phyloP scores from a whole-genome alignment of 2,329 filamentous ascomycete genomes.

The Apiospora pterosperma region DNA sequence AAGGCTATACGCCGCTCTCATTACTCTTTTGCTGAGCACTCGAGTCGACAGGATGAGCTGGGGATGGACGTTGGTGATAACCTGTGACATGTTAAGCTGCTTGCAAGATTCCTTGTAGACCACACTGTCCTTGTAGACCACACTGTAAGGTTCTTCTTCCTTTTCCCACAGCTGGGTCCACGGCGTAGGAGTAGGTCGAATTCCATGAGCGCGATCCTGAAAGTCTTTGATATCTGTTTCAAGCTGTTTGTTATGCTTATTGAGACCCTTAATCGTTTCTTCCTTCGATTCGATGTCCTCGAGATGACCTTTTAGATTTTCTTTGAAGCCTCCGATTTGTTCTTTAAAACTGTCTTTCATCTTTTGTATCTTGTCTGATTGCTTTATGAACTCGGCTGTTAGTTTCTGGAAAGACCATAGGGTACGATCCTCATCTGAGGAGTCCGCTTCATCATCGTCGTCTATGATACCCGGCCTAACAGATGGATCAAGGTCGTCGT shows the following conservation, averaged over 20 bases:
- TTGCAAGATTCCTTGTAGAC: not conserved
- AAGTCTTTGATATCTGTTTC: not conserved
- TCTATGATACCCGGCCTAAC: not conserved
- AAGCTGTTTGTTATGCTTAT: accelerated
- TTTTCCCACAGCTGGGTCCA: not conserved
- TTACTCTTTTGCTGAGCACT: not conserved
- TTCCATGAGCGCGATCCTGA: not conserved
- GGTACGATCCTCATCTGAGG: not conserved
- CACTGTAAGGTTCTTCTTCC: not conserved
- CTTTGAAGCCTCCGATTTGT: not conserved
- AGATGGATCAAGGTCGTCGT: not conserved
- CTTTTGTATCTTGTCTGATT: not conserved
- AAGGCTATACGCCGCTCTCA: not conserved
- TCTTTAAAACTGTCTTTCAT: not conserved
- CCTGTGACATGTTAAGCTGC: slow-evolving; percentile 2
- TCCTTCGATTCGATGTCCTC: not conserved
- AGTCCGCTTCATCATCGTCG: not conserved
- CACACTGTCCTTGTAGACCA: not conserved
- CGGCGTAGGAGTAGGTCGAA: not conserved
- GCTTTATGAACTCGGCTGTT: not conserved
- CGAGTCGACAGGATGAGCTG: not conserved
- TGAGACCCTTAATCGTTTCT: not conserved
- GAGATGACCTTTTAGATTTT: not conserved
- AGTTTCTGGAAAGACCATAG: not conserved
- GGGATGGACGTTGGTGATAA: not conserved